These are phyloP conservation scores for Kernera saxatilis DNA, from an alignment of 345 rosid genomes.

Conservation along the genomic window DNA sequence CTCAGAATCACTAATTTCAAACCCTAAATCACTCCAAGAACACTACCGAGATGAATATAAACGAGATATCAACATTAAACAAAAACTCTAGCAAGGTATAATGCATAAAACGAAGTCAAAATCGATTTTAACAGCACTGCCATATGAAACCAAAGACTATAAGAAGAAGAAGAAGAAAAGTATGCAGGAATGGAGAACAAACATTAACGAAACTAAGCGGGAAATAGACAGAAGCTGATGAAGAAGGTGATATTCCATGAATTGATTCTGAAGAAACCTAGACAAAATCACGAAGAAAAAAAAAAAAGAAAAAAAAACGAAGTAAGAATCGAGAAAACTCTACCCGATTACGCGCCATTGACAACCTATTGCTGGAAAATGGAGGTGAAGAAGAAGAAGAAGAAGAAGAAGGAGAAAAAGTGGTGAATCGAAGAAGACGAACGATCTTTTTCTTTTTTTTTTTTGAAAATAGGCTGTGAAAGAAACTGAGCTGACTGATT, in stretches of 20 bases:
- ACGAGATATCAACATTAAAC: not conserved
- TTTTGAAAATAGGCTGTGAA: not conserved
- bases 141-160: not conserved
- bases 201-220: not conserved
- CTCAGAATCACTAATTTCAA: not conserved
- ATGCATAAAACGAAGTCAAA: constrained; percentile 16
- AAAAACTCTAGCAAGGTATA: not conserved
- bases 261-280: not conserved
- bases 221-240: not conserved
- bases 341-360: constrained; percentile 84
- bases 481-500: not conserved
- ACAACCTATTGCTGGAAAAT: not conserved
- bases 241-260: not conserved
- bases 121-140: not conserved
- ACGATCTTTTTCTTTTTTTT: not conserved
- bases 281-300: not conserved
- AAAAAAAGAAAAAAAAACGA: not conserved
- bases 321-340: not conserved
- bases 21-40: not conserved
- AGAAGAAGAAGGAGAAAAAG: not conserved
- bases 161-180: not conserved
- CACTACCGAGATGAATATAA: not conserved
- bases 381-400: constrained; percentile 14
- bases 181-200: not conserved
- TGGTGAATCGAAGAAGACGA: constrained; percentile 8